A percentile compares a stretch with the other conserved stretches of the same genome.
Evolutionary conservation across 495 filamentous ascomycete genomes (phyloP).

Genomic region (Staphylotrichum longicolle): DNA sequence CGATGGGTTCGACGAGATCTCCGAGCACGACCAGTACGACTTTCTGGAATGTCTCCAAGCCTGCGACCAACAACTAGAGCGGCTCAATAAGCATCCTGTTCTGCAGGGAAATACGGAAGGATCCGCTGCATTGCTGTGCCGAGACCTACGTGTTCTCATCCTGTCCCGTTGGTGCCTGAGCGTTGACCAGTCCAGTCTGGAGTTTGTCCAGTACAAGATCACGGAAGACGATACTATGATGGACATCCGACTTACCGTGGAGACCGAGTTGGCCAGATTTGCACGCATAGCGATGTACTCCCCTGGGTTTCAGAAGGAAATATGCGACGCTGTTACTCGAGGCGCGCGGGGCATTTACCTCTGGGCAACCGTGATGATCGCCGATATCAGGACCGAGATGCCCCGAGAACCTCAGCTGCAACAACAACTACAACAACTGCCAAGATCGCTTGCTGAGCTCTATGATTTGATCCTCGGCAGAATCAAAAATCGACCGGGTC

Average conservation of each 20-base stretch:
- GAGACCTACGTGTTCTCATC: too few species aligned
- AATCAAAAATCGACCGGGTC: too few species aligned
- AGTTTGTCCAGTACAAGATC: too few species aligned
- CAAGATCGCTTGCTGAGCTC: not conserved
- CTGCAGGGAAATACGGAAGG: too few species aligned
- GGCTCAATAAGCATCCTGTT: too few species aligned
- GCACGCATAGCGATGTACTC: too few species aligned
- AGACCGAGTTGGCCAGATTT: too few species aligned
- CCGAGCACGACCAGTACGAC: not conserved
- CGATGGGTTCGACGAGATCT: slow-evolving; percentile 5
- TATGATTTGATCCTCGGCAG: not conserved
- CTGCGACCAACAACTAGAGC: not conserved
- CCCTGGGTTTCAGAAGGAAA: not conserved
- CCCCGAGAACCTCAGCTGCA: not conserved
- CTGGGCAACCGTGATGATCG: not conserved
- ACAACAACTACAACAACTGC: not conserved
- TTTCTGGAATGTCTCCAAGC: not conserved
- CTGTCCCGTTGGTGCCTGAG: too few species aligned
- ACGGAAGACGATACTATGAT: too few species aligned
- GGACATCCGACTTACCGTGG: too few species aligned
- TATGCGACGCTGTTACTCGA: not conserved
- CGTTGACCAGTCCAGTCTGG: too few species aligned
- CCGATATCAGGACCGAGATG: not conserved
- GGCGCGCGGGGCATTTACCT: not conserved
- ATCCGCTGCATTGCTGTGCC: too few species aligned